Percentiles rank a stretch among this genome's conserved stretches.
These are phyloP conservation scores for Raffaelea ambrosiae DNA, from an alignment of 2,329 filamentous ascomycete species.

Conservation along the genomic window DNA sequence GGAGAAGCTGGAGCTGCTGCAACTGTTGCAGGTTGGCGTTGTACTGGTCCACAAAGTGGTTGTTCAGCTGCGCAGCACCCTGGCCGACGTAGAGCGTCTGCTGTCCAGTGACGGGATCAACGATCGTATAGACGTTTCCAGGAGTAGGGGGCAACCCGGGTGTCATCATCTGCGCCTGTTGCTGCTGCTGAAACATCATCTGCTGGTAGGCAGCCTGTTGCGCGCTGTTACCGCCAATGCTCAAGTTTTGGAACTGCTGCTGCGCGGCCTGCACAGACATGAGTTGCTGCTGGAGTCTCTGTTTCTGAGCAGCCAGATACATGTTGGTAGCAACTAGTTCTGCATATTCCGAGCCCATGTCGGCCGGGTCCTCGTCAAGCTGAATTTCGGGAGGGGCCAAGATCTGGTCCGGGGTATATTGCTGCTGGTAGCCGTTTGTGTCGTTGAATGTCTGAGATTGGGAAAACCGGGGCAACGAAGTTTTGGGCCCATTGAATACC, in stretches of 20 bases:
- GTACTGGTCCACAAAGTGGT: conserved; percentile 35
- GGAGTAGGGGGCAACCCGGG: conserved; percentile 46
- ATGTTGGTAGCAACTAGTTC: conserved; percentile 86
- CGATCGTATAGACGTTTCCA: conserved; percentile 72
- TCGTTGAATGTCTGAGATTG: conserved; percentile 17
- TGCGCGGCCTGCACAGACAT: conserved; percentile 74
- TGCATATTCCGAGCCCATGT: conserved; percentile 81
- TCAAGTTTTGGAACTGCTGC: conserved; percentile 74
- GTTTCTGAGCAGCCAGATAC: conserved; percentile 89
- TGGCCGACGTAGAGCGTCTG: conserved; percentile 73
- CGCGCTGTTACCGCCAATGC: conserved; percentile 50
- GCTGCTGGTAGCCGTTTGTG: conserved; percentile 25
- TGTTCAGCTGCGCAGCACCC: conserved; percentile 35
- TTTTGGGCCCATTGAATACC: conserved; percentile 45
- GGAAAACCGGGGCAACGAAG: conserved; percentile 39
- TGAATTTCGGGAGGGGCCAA: conserved; percentile 75
- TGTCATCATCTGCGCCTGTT: conserved; percentile 49
- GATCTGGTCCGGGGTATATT: conserved; percentile 82
- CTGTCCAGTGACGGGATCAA: conserved; percentile 80
- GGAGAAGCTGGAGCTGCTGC: conserved; percentile 17
- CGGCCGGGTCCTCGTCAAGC: conserved; percentile 59
- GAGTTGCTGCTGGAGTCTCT: conserved; percentile 89
- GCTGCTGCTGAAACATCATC: conserved; percentile 38
- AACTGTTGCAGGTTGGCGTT: conserved; percentile 25
- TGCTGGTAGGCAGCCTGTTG: conserved; percentile 52